Evolutionary conservation across 176 grass and related monocot species (phyloP).

Genomic region (Avena eriantha): DNA sequence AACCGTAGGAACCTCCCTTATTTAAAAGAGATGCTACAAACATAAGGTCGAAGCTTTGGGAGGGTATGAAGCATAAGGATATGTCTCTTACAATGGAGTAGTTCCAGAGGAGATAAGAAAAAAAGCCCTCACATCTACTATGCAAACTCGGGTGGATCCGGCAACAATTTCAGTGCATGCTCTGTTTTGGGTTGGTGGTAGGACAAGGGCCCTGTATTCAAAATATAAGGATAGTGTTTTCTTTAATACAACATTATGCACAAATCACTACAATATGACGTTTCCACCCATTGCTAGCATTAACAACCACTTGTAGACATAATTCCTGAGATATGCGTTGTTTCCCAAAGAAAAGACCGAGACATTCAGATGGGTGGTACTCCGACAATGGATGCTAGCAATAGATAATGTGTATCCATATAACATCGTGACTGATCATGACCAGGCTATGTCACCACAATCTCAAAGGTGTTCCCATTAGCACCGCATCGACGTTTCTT

Average conservation of each 20-base stretch:
- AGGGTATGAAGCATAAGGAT: neutral
- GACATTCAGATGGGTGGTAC: neutral
- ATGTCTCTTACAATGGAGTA: neutral
- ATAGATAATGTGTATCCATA: neutral
- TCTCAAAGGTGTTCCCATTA: neutral
- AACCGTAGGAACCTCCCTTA: neutral
- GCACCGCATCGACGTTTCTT: neutral
- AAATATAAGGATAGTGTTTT: constrained; percentile 13
- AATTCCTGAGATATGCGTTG: neutral
- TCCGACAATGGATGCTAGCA: neutral
- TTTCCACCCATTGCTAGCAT: neutral
- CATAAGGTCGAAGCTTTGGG: accelerated
- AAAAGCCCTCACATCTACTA: neutral
- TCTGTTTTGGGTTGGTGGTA: constrained; percentile 4
- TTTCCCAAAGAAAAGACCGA: neutral
- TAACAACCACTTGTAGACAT: neutral
- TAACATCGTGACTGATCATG: neutral
- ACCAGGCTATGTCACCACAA: neutral
- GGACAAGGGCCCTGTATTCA: neutral
- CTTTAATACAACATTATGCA: constrained; percentile 32
- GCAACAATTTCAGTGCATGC: neutral
- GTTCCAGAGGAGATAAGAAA: neutral
- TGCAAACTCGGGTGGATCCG: neutral
- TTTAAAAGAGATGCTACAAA: neutral
- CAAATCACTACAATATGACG: neutral